Conservation (phyloP, 305 asterid genomes). For the Fraxinus velutina region DNA sequence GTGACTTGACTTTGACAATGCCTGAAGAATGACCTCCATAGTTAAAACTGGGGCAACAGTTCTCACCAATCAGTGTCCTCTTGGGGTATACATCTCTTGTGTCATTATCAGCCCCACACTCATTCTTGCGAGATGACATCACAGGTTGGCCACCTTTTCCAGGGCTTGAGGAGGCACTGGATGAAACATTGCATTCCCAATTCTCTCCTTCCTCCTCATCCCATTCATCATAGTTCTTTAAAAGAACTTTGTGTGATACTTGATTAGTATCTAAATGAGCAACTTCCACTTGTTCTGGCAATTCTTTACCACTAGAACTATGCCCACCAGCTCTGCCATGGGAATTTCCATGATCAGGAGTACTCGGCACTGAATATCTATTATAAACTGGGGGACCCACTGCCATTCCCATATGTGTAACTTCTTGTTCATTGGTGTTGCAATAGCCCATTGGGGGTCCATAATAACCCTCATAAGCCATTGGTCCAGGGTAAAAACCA, state of each 20-base stretch:
- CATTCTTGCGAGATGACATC: constrained; percentile 45
- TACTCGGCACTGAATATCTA: constrained; percentile 49
- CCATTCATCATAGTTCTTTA: constrained; percentile 45
- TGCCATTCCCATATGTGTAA: constrained; percentile 64
- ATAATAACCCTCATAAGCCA: constrained; percentile 77
- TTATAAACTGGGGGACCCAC: constrained; percentile 58
- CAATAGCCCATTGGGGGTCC: constrained; percentile 83
- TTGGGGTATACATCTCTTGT: constrained; percentile 42
- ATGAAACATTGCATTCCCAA: constrained; percentile 36
- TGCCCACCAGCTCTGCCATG: constrained; percentile 50
- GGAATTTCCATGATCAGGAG: constrained; percentile 51
- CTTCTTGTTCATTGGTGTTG: constrained; percentile 62
- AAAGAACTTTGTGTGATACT: constrained; percentile 46
- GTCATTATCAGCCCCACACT: constrained; percentile 76
- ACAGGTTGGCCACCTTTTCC: constrained; percentile 38
- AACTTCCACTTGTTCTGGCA: constrained; percentile 44
- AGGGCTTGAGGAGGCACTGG: constrained; percentile 28
- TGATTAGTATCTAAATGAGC: constrained; percentile 45
- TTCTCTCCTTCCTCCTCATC: constrained; percentile 57
- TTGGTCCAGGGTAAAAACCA: constrained; percentile 78
- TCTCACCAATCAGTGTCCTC: constrained; percentile 35
- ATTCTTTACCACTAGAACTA: constrained; percentile 42
- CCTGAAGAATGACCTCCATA: constrained; percentile 43
- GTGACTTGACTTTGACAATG: constrained; percentile 32
- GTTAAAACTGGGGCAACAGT: constrained; percentile 31